These are phyloP conservation scores for Erythrophleum fordii DNA, from an alignment of 306 rosid genomes.

Conservation along the genomic window DNA sequence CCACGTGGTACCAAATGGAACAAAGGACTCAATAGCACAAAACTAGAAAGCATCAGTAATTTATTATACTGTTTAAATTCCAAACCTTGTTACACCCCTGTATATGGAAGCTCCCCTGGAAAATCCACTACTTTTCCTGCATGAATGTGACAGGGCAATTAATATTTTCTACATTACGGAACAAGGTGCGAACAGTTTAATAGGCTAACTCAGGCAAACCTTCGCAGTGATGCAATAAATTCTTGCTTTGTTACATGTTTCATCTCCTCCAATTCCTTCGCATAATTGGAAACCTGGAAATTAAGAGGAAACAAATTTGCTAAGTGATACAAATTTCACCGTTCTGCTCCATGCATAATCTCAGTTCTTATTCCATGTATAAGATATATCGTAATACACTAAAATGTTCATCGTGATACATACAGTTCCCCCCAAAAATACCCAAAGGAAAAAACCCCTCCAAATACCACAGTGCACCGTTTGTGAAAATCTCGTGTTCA, in stretches of 20 bases:
- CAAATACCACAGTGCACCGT: neutral
- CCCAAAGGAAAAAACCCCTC: neutral
- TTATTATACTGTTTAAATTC: neutral
- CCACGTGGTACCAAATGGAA: neutral
- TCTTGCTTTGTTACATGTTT: conserved; percentile 77
- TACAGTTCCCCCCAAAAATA: neutral
- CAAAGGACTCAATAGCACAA: neutral
- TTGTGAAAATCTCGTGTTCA: neutral
- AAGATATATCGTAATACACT: neutral
- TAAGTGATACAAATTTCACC: neutral
- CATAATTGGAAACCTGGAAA: conserved; percentile 65
- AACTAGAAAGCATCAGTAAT: neutral
- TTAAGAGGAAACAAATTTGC: neutral
- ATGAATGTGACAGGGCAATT: neutral
- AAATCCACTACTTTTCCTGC: conserved; percentile 92
- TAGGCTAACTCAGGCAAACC: conserved; percentile 44
- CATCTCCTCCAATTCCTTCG: conserved; percentile 88
- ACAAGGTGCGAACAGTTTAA: neutral
- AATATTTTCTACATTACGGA: neutral
- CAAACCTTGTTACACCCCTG: conserved; percentile 90
- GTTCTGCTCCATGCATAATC: neutral
- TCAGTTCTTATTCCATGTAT: neutral
- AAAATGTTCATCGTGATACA: neutral
- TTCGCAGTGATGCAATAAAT: conserved; percentile 83
- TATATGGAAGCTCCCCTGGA: conserved; percentile 89